A percentile compares a stretch with the other conserved stretches of the same genome.
These are phyloP conservation scores for Stellera chamaejasme DNA, from an alignment of 345 rosid genomes.

Conservation along the genomic window DNA sequence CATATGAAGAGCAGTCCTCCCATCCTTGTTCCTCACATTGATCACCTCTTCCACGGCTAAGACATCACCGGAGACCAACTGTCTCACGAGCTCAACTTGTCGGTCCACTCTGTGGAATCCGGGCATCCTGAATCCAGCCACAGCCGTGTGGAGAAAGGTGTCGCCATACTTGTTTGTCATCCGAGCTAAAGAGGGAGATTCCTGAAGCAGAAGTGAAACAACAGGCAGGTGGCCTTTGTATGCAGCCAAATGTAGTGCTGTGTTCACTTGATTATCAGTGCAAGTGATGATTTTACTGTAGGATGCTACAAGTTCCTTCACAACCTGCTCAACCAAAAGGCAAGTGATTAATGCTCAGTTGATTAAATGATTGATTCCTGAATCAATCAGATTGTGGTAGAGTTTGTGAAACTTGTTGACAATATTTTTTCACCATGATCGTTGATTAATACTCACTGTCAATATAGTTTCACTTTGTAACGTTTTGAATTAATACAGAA, in stretches of 20 bases:
- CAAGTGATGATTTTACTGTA: conserved; percentile 27
- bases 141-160: conserved; percentile 84
- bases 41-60: conserved; percentile 37
- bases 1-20: conserved; percentile 73
- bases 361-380: no score
- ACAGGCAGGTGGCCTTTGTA: conserved; percentile 62
- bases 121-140: conserved; percentile 59
- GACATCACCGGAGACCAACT: conserved; percentile 30
- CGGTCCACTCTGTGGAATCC: conserved; percentile 70
- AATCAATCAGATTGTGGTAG: no score
- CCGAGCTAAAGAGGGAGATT: conserved; percentile 39
- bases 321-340: conserved; percentile 36
- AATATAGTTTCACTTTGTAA: no score
- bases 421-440: no score
- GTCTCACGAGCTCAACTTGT: conserved; percentile 67
- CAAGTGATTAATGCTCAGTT: no score
- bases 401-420: no score
- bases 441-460: no score
- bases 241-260: conserved; percentile 80
- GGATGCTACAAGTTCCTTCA: conserved; percentile 52
- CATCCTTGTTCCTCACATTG: conserved; percentile 57
- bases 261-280: conserved; percentile 65
- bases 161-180: conserved; percentile 50
- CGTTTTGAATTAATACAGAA: no score
- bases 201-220: conserved; percentile 39